These are phyloP conservation scores for Physocladia obscura DNA, from an alignment of 192 early-diverging fungal species.

Conservation along the genomic window DNA sequence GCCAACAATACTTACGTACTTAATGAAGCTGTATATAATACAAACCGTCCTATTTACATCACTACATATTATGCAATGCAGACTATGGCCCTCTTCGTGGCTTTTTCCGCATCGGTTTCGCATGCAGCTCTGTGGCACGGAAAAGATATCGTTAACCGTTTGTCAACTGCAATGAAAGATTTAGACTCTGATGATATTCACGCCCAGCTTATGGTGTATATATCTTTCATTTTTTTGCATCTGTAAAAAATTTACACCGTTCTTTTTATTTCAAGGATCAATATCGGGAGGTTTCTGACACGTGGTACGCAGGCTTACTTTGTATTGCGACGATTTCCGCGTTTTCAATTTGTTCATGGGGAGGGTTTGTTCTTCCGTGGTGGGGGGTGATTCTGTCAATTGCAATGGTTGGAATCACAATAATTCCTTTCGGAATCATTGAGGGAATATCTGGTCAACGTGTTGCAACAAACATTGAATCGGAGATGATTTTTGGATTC, in stretches of 20 bases:
- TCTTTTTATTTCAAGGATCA: slow-evolving; percentile 15
- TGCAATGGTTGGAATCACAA: slow-evolving; percentile 48
- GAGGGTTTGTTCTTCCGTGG: slow-evolving; percentile 30
- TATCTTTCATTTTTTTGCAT: slow-evolving; percentile 2
- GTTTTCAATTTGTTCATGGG: slow-evolving; percentile 15
- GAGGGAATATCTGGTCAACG: slow-evolving; percentile 59
- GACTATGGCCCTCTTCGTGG: slow-evolving; percentile 38
- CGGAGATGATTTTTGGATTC: slow-evolving; percentile 63
- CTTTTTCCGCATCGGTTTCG: slow-evolving; percentile 52
- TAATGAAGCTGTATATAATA: slow-evolving; percentile 22
- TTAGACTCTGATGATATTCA: slow-evolving; percentile 33
- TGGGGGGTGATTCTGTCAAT: slow-evolving; percentile 41
- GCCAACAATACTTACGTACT: slow-evolving; percentile 19
- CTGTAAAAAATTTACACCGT: neutral
- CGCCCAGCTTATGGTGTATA: slow-evolving; percentile 20
- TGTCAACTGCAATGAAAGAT: slow-evolving; percentile 23
- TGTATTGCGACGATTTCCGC: neutral
- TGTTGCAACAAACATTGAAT: slow-evolving; percentile 56
- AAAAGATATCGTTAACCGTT: slow-evolving; percentile 15
- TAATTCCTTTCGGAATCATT: slow-evolving; percentile 65
- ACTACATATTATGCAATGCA: slow-evolving; percentile 32
- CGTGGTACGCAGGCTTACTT: slow-evolving; percentile 21
- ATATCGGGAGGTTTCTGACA: slow-evolving; percentile 36
- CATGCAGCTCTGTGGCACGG: slow-evolving; percentile 70
- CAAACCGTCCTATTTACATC: slow-evolving; percentile 15